Percentiles rank a stretch among this genome's conserved stretches.
Evolutionary conservation across 2,329 filamentous ascomycete genomes (phyloP).

Genomic region (Aspergillus arachidicola): DNA sequence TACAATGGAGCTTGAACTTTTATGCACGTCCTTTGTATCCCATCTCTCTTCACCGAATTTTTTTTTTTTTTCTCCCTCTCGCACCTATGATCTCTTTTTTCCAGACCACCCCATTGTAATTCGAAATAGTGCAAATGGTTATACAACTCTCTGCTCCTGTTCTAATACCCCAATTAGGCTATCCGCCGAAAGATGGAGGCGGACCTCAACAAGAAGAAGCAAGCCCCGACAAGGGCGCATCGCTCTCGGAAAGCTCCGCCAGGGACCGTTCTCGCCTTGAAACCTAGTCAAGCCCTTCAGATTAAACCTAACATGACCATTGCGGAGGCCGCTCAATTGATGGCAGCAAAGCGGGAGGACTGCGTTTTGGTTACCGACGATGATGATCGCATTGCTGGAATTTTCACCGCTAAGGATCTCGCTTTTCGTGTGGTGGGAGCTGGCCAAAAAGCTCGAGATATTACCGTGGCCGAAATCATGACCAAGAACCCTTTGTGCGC

Average conservation of each 20-base stretch:
- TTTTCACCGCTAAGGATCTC: constrained; percentile 98
- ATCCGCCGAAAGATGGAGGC: constrained; percentile 96
- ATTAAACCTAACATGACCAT: constrained; percentile 96
- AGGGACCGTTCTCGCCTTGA: constrained; percentile 91
- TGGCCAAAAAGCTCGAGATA: constrained; percentile 82
- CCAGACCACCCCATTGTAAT: not conserved
- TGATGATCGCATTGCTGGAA: constrained; percentile 95
- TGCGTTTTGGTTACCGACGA: constrained; percentile 97
- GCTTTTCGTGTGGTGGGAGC: constrained; percentile 94
- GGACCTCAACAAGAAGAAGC: constrained; percentile 97
- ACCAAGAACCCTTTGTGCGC: constrained; percentile 98
- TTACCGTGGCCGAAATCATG: constrained; percentile 98
- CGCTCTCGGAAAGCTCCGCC: constrained; percentile 92
- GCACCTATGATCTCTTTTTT: not conserved
- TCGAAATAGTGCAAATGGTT: not conserved
- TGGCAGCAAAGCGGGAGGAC: constrained; percentile 98
- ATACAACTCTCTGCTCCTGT: constrained; percentile 1
- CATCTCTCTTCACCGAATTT: not conserved
- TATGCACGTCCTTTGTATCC: not conserved
- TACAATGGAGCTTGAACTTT: not conserved
- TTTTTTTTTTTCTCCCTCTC: not conserved
- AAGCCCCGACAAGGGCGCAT: constrained; percentile 73
- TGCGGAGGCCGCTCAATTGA: constrained; percentile 93
- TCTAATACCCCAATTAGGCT: constrained; percentile 60
- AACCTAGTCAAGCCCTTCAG: constrained; percentile 92